Percentiles rank a stretch among this genome's conserved stretches.
Conservation (phyloP, 805 yeast species). For the Wickerhamomyces silvicola region DNA sequence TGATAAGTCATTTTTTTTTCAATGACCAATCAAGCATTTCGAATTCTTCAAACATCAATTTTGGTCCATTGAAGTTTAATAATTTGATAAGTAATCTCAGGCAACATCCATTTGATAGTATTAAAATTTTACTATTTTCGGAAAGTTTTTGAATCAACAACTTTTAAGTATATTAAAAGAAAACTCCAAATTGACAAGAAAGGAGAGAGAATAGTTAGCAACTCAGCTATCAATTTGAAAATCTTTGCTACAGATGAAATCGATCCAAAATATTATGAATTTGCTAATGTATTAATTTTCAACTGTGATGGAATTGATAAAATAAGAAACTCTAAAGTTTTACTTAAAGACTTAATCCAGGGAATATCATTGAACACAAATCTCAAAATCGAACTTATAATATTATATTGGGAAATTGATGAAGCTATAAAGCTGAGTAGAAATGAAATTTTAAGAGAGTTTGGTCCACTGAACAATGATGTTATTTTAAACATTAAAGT, state of each 20-base stretch:
- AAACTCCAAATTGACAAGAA: conserved; percentile 27
- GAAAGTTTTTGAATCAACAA: too few species aligned
- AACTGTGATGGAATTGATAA: conserved; percentile 31
- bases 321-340: conserved; percentile 23
- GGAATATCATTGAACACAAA: conserved; percentile 29
- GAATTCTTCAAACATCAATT: too few species aligned
- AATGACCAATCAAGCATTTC: too few species aligned
- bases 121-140: conserved; percentile 19
- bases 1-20: too few species aligned
- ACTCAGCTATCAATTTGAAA: conserved; percentile 6
- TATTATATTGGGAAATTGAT: conserved; percentile 36
- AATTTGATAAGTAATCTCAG: conserved; percentile 13
- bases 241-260: conserved; percentile 21
- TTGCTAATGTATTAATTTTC: conserved; percentile 29
- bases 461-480: conserved; percentile 21
- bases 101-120: conserved; percentile 15
- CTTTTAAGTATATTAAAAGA: too few species aligned
- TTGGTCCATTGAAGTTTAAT: conserved; percentile 18
- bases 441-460: conserved; percentile 25
- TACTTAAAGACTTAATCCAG: conserved; percentile 27
- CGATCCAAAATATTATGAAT: conserved; percentile 19
- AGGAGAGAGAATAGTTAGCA: too few species aligned
- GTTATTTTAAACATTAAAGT: conserved; percentile 25
- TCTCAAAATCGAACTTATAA: conserved; percentile 25
- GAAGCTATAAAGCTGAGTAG: conserved; percentile 19